Conservation (phyloP, 1,284 basidiomycete species). For the Malassezia equina region DNA sequence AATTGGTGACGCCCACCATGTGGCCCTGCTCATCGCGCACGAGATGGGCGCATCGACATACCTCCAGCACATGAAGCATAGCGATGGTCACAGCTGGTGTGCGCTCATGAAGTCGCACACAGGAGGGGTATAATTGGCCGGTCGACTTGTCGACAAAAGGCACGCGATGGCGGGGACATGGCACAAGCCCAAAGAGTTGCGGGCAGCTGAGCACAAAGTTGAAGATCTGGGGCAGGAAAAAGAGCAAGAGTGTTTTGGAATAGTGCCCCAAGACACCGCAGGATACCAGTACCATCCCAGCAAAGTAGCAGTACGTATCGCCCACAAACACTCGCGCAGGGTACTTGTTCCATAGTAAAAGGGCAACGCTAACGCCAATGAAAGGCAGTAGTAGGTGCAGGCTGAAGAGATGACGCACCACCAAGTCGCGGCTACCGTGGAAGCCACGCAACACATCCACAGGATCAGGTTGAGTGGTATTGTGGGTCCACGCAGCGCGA, state of each 20-base stretch:
- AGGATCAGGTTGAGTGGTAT: slow-evolving; percentile 5
- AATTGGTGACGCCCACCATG: slow-evolving; percentile 34
- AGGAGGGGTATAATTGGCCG: slow-evolving; percentile 7
- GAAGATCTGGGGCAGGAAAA: slow-evolving; percentile 96
- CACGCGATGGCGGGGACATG: slow-evolving; percentile 84
- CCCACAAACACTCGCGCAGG: slow-evolving; percentile 89
- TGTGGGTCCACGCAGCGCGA: slow-evolving; percentile 18
- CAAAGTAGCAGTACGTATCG: slow-evolving; percentile 94
- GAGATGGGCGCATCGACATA: slow-evolving; percentile 21
- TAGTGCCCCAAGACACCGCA: slow-evolving; percentile 62
- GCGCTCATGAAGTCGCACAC: background rate
- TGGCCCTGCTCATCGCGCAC: slow-evolving; percentile 14
- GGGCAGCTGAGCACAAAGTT: slow-evolving; percentile 92
- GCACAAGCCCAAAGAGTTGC: slow-evolving; percentile 84
- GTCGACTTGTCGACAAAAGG: slow-evolving; percentile 51
- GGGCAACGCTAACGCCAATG: slow-evolving; percentile 74
- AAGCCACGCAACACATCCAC: slow-evolving; percentile 52
- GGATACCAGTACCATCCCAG: slow-evolving; percentile 52
- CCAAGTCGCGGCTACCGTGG: slow-evolving; percentile 55
- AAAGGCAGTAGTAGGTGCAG: slow-evolving; percentile 93
- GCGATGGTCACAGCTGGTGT: background rate
- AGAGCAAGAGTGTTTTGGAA: slow-evolving; percentile 86
- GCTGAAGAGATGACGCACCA: slow-evolving; percentile 84
- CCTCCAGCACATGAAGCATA: slow-evolving; percentile 18
- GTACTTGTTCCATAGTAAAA: slow-evolving; percentile 56